Conservation (phyloP, 495 filamentous ascomycete species). For the Rostrohypoxylon terebratum region DNA sequence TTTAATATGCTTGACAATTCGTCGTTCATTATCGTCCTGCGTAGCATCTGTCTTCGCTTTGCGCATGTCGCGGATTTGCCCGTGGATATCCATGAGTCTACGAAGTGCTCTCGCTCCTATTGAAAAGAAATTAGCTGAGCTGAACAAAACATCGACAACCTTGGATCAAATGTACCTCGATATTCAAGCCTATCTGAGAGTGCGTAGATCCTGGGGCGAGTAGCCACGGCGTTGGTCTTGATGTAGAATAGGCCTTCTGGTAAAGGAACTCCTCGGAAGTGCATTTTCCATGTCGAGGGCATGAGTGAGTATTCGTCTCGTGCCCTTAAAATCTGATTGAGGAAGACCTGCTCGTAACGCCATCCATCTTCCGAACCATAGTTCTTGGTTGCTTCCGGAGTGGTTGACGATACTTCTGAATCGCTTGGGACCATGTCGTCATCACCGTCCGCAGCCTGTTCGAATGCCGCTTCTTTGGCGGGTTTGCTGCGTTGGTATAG, state of each 20-base stretch:
- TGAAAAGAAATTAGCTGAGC: slow-evolving; percentile 26
- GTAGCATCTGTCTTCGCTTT: slow-evolving; percentile 1
- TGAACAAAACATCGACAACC: too few species aligned
- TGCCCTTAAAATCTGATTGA: slow-evolving; percentile 44
- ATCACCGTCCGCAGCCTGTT: not conserved
- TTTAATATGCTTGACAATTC: slow-evolving; percentile 30
- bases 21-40: not conserved
- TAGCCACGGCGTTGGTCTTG: slow-evolving; percentile 28
- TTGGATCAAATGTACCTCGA: slow-evolving; percentile 38
- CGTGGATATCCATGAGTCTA: slow-evolving; percentile 43
- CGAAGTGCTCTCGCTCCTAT: slow-evolving; percentile 44
- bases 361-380: slow-evolving; percentile 30
- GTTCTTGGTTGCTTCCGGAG: not conserved
- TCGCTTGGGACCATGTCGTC: not conserved
- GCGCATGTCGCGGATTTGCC: slow-evolving; percentile 43
- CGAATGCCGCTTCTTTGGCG: not conserved
- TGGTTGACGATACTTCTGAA: not conserved
- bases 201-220: slow-evolving; percentile 46
- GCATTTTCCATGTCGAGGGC: slow-evolving; percentile 49
- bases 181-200: slow-evolving; percentile 39
- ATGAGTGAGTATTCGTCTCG: slow-evolving; percentile 46
- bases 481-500: not conserved
- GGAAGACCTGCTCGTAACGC: slow-evolving; percentile 45
- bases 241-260: slow-evolving; percentile 46
- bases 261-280: slow-evolving; percentile 48